phyloP scores from a whole-genome alignment of 78 protist species.

The Anaeramoeba ignava region DNA sequence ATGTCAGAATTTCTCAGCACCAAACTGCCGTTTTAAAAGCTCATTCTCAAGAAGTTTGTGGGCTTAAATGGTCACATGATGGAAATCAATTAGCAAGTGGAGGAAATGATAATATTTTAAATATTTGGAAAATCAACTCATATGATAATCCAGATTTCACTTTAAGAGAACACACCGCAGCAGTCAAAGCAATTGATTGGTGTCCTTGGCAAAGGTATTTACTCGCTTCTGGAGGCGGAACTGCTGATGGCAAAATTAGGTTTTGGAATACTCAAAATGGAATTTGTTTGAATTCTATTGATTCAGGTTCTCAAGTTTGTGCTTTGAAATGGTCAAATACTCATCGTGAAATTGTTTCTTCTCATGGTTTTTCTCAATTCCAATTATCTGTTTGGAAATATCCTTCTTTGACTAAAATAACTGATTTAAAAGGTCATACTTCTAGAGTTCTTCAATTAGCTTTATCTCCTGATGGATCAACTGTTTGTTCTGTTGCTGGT shows the following conservation, averaged over 20 bases:
- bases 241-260: neutral
- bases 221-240: neutral
- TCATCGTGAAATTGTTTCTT: neutral
- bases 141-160: neutral
- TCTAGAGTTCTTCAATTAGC: constrained; percentile 90
- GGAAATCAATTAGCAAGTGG: neutral
- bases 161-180: neutral
- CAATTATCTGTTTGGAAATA: neutral
- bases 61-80: neutral
- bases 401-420: constrained; percentile 29
- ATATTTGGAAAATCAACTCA: neutral
- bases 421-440: constrained; percentile 91
- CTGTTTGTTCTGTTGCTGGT: constrained; percentile 82
- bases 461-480: constrained; percentile 90
- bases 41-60: neutral
- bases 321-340: neutral
- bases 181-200: neutral
- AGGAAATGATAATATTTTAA: neutral
- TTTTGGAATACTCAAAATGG: neutral
- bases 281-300: neutral
- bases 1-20: neutral
- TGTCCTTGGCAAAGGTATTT: neutral
- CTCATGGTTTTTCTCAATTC: neutral
- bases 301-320: neutral
- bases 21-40: neutral